These are phyloP conservation scores for Chenopodium formosanum DNA, from an alignment of 148 eudicot genomes.

Conservation along the genomic window DNA sequence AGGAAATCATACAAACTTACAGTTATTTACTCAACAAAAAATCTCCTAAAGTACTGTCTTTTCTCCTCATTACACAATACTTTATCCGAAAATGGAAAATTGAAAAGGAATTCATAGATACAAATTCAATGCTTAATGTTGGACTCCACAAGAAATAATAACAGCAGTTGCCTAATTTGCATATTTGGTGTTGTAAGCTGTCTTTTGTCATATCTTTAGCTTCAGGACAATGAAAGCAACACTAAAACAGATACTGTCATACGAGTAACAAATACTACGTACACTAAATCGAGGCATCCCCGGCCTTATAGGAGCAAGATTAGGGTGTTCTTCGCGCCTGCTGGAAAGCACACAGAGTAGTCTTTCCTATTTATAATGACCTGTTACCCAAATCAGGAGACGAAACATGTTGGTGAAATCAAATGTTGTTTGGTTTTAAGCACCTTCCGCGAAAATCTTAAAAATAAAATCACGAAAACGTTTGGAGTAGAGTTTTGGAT, in stretches of 20 bases:
- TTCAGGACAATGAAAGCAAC: not conserved
- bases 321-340: not conserved
- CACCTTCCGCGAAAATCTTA: constrained; percentile 59
- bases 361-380: not conserved
- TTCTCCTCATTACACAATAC: not conserved
- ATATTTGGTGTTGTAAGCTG: not conserved
- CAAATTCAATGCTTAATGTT: not conserved
- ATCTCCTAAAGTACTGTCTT: not conserved
- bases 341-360: not conserved
- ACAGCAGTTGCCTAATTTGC: not conserved
- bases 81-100: not conserved
- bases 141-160: not conserved
- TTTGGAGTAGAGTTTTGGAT: constrained; percentile 72
- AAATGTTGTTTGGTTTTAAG: constrained; percentile 2
- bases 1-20: not conserved
- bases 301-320: too few species aligned
- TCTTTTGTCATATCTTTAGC: constrained; percentile 7
- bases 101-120: not conserved
- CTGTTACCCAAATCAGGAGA: constrained; percentile 2
- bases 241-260: not conserved
- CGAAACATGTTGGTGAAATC: not conserved
- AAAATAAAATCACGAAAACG: constrained; percentile 81
- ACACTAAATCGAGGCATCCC: too few species aligned
- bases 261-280: not conserved
- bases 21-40: not conserved